Evolutionary conservation across 2,329 filamentous ascomycete species (phyloP).

Genomic region (Apiospora rasikravindrae): DNA sequence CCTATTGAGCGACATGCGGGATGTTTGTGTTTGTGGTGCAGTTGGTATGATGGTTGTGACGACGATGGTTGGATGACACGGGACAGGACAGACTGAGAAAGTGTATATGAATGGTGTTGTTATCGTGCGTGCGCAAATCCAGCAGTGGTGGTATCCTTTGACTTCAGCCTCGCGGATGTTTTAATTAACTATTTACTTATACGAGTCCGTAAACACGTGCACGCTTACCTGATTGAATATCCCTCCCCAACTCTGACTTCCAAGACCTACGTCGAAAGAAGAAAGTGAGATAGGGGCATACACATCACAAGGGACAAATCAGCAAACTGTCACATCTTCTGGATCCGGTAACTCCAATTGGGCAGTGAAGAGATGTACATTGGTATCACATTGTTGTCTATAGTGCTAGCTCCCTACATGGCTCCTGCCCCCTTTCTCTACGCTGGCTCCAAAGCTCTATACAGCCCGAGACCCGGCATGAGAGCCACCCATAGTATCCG

Average conservation of each 20-base stretch:
- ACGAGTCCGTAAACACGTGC: not conserved
- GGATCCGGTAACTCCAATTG: not conserved
- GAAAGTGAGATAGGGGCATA: not conserved
- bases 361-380: not conserved
- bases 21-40: no score
- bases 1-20: not conserved
- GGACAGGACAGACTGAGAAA: conserved; percentile 3
- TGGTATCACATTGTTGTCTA: not conserved
- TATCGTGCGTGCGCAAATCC: not conserved
- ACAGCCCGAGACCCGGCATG: not conserved
- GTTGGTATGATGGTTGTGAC: no score
- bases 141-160: not conserved
- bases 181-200: not conserved
- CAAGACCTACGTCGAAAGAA: no score
- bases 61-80: not conserved
- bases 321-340: not conserved
- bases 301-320: not conserved
- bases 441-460: not conserved
- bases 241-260: no score
- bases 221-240: no score
- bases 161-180: not conserved
- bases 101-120: not conserved
- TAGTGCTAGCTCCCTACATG: not conserved
- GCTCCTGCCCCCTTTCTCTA: not conserved
- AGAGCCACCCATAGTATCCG: not conserved